A percentile compares a stretch with the other conserved stretches of the same genome.
phyloP scores from a whole-genome alignment of 1,284 basidiomycete genomes.

The Ustilago curta region DNA sequence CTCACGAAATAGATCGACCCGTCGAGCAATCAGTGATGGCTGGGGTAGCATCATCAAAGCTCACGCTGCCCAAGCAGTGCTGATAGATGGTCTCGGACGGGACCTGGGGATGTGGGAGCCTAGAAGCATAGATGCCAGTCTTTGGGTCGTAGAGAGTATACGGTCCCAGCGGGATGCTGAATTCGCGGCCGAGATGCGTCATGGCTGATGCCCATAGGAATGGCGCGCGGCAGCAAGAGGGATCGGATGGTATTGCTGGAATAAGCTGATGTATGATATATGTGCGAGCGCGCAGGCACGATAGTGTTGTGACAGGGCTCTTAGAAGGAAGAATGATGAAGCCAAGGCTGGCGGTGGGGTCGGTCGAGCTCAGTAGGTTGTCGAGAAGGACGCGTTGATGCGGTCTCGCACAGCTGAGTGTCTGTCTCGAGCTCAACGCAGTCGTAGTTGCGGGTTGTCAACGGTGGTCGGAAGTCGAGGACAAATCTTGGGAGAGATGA shows the following conservation, averaged over 20 bases:
- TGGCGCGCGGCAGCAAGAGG: not conserved
- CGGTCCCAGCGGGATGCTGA: slow-evolving; percentile 15
- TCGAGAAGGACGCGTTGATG: too few species aligned
- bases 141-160: slow-evolving; percentile 21
- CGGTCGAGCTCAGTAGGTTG: too few species aligned
- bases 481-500: too few species aligned
- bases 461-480: too few species aligned
- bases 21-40: slow-evolving; percentile 30
- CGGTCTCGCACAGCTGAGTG: too few species aligned
- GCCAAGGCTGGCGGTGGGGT: too few species aligned
- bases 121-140: slow-evolving; percentile 22
- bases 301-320: too few species aligned
- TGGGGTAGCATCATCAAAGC: slow-evolving; percentile 25
- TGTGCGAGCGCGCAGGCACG: not conserved
- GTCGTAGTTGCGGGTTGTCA: too few species aligned
- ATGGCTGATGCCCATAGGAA: not conserved
- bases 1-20: slow-evolving; percentile 28
- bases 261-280: not conserved
- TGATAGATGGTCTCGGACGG: slow-evolving; percentile 21
- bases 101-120: slow-evolving; percentile 17
- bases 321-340: too few species aligned
- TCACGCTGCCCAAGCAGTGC: slow-evolving; percentile 22
- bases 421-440: too few species aligned
- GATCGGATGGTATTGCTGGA: not conserved
- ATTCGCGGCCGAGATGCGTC: slow-evolving; percentile 3